Evolutionary conservation across 495 filamentous ascomycete genomes (phyloP), one percentile per base, ranked within the genome.

Genomic region (Penicillium roqueforti): DNA sequence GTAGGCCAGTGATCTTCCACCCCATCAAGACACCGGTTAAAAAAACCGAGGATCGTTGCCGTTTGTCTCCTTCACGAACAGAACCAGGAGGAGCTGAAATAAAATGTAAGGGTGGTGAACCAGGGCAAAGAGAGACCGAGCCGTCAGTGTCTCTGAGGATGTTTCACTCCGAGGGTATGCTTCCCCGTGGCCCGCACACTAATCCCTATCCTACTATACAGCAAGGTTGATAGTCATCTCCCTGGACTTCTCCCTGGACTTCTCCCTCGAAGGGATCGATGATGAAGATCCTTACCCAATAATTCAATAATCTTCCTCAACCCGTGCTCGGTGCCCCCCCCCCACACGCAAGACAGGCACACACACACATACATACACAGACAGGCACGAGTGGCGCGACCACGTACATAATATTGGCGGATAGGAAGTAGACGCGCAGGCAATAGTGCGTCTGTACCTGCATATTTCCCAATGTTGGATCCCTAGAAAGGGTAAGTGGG

Each of bases 71-170:
- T 32, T 22, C 36, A 4, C 19, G 25, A 40, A 20, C 13, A 23
- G 28, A 32, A n/a, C n/a, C 37, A 34, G 46, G 19, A 34, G 18
- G 13, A 38, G 4, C 37, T 16, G 36, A 31, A 4, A 38, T 26
- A 29, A 32, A 41, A 51, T 34, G 48, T 51, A 51, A 51, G 48
- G 48, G 38, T 51, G 25, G 7, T n/a, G n/a, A 41, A 29, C 47
- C 37, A 51, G 37, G 47, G 47, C 3, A 39, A 1, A 29, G 28
- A 29, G 5, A 19, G 13, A 16, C 5, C 13, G 32, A 23, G 36
- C 20, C 16, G 26, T 32, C 19, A 14, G 8, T 28, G 37, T 39
- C 47, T 51, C 45, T 47, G 29, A 19, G 2, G 19, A 37, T 40
- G 48, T 51, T 51, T 51, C 48, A 51, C 37, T 3, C 23, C 38